These are phyloP conservation scores for Amanita thiersii DNA, from an alignment of 768 basidiomycete species.

Conservation along the genomic window DNA sequence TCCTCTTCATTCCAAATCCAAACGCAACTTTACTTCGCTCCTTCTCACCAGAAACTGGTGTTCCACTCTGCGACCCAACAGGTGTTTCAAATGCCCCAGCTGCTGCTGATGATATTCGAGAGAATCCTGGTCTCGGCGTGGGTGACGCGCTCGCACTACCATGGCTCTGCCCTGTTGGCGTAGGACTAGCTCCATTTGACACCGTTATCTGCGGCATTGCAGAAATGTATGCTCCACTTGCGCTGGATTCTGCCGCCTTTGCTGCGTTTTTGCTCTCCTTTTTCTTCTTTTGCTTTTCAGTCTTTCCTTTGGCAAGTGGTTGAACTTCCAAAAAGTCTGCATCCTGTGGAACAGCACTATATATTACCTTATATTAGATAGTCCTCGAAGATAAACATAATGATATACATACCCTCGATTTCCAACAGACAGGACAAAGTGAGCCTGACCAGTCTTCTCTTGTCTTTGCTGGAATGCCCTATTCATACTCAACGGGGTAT, in stretches of 20 bases:
- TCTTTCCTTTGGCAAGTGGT: slow-evolving; percentile 76
- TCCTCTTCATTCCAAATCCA: slow-evolving; percentile 74
- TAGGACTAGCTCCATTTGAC: slow-evolving; percentile 40
- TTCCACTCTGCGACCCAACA: slow-evolving; percentile 38
- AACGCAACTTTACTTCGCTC: slow-evolving; percentile 74
- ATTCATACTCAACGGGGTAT: slow-evolving; percentile 94
- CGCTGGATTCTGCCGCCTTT: slow-evolving; percentile 34
- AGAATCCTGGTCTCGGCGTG: slow-evolving; percentile 66
- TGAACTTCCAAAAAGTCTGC: slow-evolving; percentile 75
- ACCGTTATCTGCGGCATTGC: slow-evolving; percentile 39
- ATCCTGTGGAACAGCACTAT: slow-evolving; percentile 80
- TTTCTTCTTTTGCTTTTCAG: slow-evolving; percentile 76
- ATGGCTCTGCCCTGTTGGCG: slow-evolving; percentile 25
- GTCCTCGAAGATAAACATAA: slow-evolving; percentile 7
- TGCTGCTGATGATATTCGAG: slow-evolving; percentile 54
- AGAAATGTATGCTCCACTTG: slow-evolving; percentile 42
- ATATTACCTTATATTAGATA: slow-evolving; percentile 9
- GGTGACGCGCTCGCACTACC: slow-evolving; percentile 48
- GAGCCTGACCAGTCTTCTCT: slow-evolving; percentile 91
- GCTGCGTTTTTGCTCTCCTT: slow-evolving; percentile 56
- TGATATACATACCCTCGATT: slow-evolving; percentile 70
- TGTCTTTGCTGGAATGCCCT: slow-evolving; percentile 89
- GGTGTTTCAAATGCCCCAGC: slow-evolving; percentile 32
- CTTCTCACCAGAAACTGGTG: slow-evolving; percentile 55
- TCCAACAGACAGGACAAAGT: slow-evolving; percentile 92